Evolutionary conservation across 805 yeast genomes (phyloP).

Genomic region (Kluyveromyces wickerhamii): DNA sequence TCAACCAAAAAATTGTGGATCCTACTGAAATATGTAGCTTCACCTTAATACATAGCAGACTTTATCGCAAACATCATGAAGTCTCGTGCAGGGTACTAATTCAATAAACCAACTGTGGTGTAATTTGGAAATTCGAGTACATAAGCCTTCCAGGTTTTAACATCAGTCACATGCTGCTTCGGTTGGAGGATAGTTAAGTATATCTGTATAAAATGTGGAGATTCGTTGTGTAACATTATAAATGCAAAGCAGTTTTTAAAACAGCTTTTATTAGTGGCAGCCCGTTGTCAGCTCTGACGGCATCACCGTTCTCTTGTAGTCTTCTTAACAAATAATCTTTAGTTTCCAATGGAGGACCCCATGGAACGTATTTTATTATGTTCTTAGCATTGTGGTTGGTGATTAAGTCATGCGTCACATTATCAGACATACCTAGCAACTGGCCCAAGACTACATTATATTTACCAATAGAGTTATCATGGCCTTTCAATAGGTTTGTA

Average conservation of each 20-base stretch:
- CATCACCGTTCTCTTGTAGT: conserved; percentile 93
- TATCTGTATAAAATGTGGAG: too few species aligned
- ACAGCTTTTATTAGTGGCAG: conserved; percentile 60
- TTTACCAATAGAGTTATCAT: conserved; percentile 26
- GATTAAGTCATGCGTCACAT: conserved; percentile 69
- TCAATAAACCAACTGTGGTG: too few species aligned
- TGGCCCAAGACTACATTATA: conserved; percentile 80
- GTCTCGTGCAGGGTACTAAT: too few species aligned
- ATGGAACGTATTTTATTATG: conserved; percentile 89
- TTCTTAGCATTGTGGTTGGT: conserved; percentile 56
- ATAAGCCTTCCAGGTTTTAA: too few species aligned
- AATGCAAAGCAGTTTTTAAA: conserved; percentile 24
- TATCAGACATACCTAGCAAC: conserved; percentile 92
- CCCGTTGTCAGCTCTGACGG: conserved; percentile 80
- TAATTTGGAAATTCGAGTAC: too few species aligned
- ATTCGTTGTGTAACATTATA: too few species aligned
- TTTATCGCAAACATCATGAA: too few species aligned
- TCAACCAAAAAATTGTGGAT: too few species aligned
- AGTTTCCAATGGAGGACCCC: conserved; percentile 96
- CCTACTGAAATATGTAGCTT: too few species aligned
- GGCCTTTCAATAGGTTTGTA: conserved; percentile 41
- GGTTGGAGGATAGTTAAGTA: too few species aligned
- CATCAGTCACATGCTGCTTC: too few species aligned
- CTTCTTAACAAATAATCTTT: conserved; percentile 84
- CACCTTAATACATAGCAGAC: too few species aligned